phyloP scores from a whole-genome alignment of 495 filamentous ascomycete genomes.

The Zalerion maritima region DNA sequence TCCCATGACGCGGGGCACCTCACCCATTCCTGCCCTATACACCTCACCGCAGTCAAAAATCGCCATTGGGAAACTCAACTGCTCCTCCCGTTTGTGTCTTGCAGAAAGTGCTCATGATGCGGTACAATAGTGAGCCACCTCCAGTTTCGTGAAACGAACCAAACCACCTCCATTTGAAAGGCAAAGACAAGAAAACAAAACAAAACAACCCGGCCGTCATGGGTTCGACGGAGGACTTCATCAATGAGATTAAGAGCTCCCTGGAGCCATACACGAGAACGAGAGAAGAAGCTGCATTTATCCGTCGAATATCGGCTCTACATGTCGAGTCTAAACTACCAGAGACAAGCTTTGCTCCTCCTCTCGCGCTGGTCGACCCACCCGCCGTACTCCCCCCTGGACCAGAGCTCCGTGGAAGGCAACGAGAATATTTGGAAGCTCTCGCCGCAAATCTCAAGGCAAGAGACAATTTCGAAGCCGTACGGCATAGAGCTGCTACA shows the following conservation, averaged over 20 bases:
- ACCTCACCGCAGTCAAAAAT: no score
- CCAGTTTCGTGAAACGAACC: not conserved
- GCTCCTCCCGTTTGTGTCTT: no score
- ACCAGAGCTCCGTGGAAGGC: slow-evolving; percentile 15
- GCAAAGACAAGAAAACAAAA: not conserved
- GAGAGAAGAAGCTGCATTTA: slow-evolving; percentile 26
- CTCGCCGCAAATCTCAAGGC: slow-evolving; percentile 43
- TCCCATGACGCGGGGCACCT: no score
- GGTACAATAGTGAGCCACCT: not conserved
- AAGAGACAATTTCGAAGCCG: slow-evolving; percentile 27
- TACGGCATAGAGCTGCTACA: slow-evolving; percentile 14
- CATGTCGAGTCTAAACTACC: slow-evolving; percentile 22
- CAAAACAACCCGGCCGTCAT: not conserved
- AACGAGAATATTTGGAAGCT: slow-evolving; percentile 41
- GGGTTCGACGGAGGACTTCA: slow-evolving; percentile 5
- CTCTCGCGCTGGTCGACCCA: slow-evolving; percentile 23
- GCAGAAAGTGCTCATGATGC: not conserved
- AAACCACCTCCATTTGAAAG: not conserved
- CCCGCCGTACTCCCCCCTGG: slow-evolving; percentile 9
- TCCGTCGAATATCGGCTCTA: slow-evolving; percentile 25
- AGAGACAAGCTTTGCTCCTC: slow-evolving; percentile 14
- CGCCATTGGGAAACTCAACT: no score
- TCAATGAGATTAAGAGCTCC: slow-evolving; percentile 12
- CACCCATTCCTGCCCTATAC: no score
- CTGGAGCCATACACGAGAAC: slow-evolving; percentile 24